Evolutionary conservation across 2,329 filamentous ascomycete genomes (phyloP), one percentile per base, ranked within the genome.

Genomic region (Diaporthe sp.): DNA sequence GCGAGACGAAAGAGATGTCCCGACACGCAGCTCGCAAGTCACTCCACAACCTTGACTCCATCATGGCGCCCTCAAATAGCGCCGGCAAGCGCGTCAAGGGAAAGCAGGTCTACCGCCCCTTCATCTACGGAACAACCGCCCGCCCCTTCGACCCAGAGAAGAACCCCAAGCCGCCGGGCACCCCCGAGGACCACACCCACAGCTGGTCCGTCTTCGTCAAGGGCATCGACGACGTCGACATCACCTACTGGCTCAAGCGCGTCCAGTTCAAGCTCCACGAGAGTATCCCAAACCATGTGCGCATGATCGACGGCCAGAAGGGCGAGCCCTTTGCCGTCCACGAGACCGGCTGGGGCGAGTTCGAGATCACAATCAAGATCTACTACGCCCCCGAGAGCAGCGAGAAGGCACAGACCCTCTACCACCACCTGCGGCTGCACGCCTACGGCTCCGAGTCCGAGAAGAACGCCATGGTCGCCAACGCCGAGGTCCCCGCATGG

Each of bases 211-310:
- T 98, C 77, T 98, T 97, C 83, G 94, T 99, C 73, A 94, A 94
- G 81, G 95, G 96, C 61, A 88, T 98, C 71, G 95, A 97, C 79
- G 94, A 94, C 82, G 94, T 94, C 75, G 94, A 98, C 81, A 93
- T 98, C 78, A 95, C 94, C 37, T 97, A 97, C 84, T 99, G 97
- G 95, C 89, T 98, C 78, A 94, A 96, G 74, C 96, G 97, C 80
- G 96, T 99, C 1, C 96, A 98, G 83, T 99, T 99, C 86, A 98
- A 98, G 84, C 91, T 99, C 22, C 96, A 98, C 87, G 96, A 98
- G 84, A 98, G 96, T 13, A 98, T 98, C 82, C 92, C 95, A 37
- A 97, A 98, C 83, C 94, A 94, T 73, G 90, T 97, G 30, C 93
- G 97, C 78, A 97, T 93, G 82, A 88, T 97, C 80, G 96, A 98